These are phyloP conservation scores for Sergeia podlipaevii DNA, from an alignment of 208 protist species.

Conservation along the genomic window DNA sequence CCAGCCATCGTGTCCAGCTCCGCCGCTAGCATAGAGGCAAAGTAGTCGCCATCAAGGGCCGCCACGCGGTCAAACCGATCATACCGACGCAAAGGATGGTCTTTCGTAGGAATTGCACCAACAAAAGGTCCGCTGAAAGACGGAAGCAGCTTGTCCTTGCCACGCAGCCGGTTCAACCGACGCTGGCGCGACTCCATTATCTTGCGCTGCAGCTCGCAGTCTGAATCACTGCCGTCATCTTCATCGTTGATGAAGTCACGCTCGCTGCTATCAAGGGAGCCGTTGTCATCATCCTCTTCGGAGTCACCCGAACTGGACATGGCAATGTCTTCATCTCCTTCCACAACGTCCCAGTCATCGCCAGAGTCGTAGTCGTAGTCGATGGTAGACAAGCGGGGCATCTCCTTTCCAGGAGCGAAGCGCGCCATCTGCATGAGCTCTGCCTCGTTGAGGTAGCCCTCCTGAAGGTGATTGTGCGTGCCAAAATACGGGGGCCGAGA, in stretches of 20 bases:
- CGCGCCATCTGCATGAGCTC: constrained; percentile 62
- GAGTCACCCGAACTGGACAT: constrained; percentile 14
- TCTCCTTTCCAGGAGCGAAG: constrained; percentile 39
- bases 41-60: constrained; percentile 29
- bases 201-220: constrained; percentile 66
- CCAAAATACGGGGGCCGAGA: constrained; percentile 84
- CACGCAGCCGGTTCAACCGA: constrained; percentile 63
- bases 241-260: constrained; percentile 77
- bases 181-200: constrained; percentile 71
- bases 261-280: constrained; percentile 51
- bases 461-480: constrained; percentile 67
- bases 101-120: constrained; percentile 32
- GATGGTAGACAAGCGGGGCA: constrained; percentile 67
- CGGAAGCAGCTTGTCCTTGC: constrained; percentile 79
- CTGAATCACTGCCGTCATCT: constrained; percentile 57
- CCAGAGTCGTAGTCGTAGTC: constrained; percentile 89
- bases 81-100: constrained; percentile 67
- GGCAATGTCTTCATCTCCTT: constrained; percentile 71
- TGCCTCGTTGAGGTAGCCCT: constrained; percentile 38
- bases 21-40: constrained; percentile 35
- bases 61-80: constrained; percentile 58
- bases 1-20: constrained; percentile 20
- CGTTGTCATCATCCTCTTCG: constrained; percentile 15
- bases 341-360: constrained; percentile 84
- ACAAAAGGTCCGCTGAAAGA: constrained; percentile 82